phyloP scores from a whole-genome alignment of 345 rosid genomes.

The Rhodamnia rubescens region DNA sequence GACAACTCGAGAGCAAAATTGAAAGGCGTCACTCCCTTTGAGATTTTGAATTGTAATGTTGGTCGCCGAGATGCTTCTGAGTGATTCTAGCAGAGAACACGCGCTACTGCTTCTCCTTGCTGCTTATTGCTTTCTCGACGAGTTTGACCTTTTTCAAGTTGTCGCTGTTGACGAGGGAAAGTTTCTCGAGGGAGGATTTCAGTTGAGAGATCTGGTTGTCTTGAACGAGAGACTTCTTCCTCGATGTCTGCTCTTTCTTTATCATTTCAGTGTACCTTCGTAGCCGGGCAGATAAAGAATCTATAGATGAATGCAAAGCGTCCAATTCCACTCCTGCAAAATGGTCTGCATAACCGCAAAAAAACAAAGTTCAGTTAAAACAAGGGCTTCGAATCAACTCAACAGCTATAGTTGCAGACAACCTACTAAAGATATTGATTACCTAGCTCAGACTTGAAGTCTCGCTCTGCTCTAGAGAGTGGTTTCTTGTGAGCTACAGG shows the following conservation, averaged over 20 bases:
- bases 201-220: conserved; percentile 57
- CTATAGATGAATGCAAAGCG: conserved; percentile 60
- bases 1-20: no score
- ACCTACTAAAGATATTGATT: conserved; percentile 2
- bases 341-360: conserved; percentile 29
- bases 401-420: not conserved
- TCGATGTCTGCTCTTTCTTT: conserved; percentile 25
- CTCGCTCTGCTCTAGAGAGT: conserved; percentile 75
- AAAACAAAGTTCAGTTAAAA: not conserved
- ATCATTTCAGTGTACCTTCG: conserved; percentile 34
- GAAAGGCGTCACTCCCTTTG: not conserved
- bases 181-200: conserved; percentile 53
- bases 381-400: not conserved
- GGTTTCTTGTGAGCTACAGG: conserved; percentile 77
- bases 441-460: conserved; percentile 82
- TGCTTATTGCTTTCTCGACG: conserved; percentile 53
- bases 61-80: not conserved
- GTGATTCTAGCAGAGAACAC: not conserved
- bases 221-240: conserved; percentile 19
- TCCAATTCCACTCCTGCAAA: conserved; percentile 58
- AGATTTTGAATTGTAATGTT: not conserved
- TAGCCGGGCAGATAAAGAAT: conserved; percentile 54
- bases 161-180: conserved; percentile 62
- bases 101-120: conserved; percentile 22
- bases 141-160: conserved; percentile 53